Evolutionary conservation across 129 eudicot species (phyloP), one percentile per base, ranked within the genome.

Genomic region (Glebionis coronaria): DNA sequence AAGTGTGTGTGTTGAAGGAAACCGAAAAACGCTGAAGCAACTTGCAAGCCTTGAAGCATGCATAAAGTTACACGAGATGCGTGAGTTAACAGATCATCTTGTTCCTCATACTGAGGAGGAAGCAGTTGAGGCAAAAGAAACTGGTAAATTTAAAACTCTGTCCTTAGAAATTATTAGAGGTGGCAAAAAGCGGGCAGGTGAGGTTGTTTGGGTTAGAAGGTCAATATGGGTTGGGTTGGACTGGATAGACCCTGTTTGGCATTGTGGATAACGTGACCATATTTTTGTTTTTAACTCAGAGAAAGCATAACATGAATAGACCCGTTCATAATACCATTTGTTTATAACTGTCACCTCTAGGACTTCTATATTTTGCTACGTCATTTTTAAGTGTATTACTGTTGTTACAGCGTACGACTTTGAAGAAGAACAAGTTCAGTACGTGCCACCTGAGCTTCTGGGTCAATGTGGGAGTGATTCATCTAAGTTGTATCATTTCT

Each of bases 31-130:
- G 46, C 77, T 86, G 73, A 89, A 86, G 81, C 88, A 81, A 77
- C 80, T 80, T 64, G 97, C 97, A 11, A 84, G 97, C 77, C 78
- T 89, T 10, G 90, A 87, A 75, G 99, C 99, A 28, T 94, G 99
- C 73, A 82, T 79, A 78, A 25, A 76, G 60, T 86, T 94, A 19
- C 99, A 94, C 66, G 40, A 38, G 69, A 54, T 84, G 16, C 90
- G 93, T 70, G 92, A 95, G 14, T 66, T 94, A 61, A 84, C 95
- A 2, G 97, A 94, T 72, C 51, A 80, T 66, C 93, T 94, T 65
- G 93, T 94, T 19, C 99, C 99, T 0, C 95, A 84, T 82, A 82
- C 83, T 35, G 75, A 80, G 40, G 81, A 75, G 77, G 85, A 82
- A 77, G 88, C 85, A 58, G 70, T 64, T 11, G 73, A 69, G 14